Percentiles rank a stretch among this genome's conserved stretches.
Conservation (phyloP, 208 protist species). For the Trypanosoma conorhini region DNA sequence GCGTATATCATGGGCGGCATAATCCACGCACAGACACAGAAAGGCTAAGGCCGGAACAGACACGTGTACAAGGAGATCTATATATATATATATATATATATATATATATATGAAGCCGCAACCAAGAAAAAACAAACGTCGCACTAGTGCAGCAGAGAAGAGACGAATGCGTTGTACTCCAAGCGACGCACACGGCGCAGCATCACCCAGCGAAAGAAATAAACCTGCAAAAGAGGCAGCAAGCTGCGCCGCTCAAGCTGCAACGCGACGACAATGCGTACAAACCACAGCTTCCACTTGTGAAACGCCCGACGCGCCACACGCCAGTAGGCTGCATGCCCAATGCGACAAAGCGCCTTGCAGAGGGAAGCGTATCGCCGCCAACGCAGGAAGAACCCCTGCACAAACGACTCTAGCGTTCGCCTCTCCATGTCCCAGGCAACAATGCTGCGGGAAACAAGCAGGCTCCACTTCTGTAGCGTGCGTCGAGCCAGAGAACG, state of each 20-base stretch:
- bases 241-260: slow-evolving; percentile 23
- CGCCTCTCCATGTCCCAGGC: slow-evolving; percentile 13
- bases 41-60: background rate
- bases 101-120: background rate
- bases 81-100: slow-evolving; percentile 3
- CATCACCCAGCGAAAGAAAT: slow-evolving; percentile 33
- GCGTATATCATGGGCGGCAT: too few relatives aligned
- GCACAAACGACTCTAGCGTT: slow-evolving; percentile 22
- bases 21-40: too few relatives aligned
- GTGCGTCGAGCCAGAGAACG: slow-evolving; percentile 8
- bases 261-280: slow-evolving; percentile 20
- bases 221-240: slow-evolving; percentile 17
- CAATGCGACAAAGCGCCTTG: slow-evolving; percentile 22
- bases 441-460: slow-evolving; percentile 24
- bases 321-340: slow-evolving; percentile 18
- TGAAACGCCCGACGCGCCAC: slow-evolving; percentile 21
- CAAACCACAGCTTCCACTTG: slow-evolving; percentile 31
- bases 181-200: slow-evolving; percentile 11
- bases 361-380: slow-evolving; percentile 17
- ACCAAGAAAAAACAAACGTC: background rate
- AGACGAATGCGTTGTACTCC: slow-evolving; percentile 14
- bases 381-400: slow-evolving; percentile 28
- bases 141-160: background rate
- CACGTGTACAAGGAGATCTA: background rate
- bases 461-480: slow-evolving; percentile 36